Base-by-base conservation (phyloP, 371 early-diverging fungal genomes). In the Mortierella sp. region DNA sequence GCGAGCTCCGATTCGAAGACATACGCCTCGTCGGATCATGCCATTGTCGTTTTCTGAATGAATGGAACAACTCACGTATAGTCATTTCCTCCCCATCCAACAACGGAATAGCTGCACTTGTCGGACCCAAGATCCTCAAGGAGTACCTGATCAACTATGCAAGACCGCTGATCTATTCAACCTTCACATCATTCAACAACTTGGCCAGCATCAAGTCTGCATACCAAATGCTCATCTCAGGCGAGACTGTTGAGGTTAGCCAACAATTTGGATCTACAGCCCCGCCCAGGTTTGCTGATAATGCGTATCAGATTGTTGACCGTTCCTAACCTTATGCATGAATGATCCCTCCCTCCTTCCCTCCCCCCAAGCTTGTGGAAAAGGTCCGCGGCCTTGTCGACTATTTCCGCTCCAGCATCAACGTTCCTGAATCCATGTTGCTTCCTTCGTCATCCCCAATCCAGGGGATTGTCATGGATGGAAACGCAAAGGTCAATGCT, bases 71-170 rank as follows among this genome's bases (percentile, higher is more conserved):
- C n/a, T n/a, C n/a, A n/a, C n/a, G n/a, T n/a, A 28, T 40, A 6
- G n/a, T 25, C 19, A 21, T 43, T 58, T 56, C 9, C 7, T 45
- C 28, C 41, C 54, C 25, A 46, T 27, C 24, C 43, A 10, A 44
- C 13, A 25, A 14, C 22, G 40, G 1, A 5, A 10, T 59, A 92
- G 95, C 94, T 44, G 92, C 85, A 16, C 78, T 93, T 4, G 80
- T 93, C 43, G 88, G 93, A 7, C 85, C 91, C 16, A 50, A 76
- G 9, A 67, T 80, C 0, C 71, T 92, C 14, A 85, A 86, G 25
- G 74, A 87, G 9, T 95, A 90, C 57, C 63, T 95, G 43, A 83
- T 93, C 69, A 95, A 95, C 63, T 95, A 94, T 71, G 92, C 93
- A 12, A 83, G 93, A 3, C 92, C 95, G 0, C 69, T 93, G 28